These are phyloP conservation scores for Stephanodiscus triporus DNA, from an alignment of 108 stramenopile genomes.

Conservation along the genomic window DNA sequence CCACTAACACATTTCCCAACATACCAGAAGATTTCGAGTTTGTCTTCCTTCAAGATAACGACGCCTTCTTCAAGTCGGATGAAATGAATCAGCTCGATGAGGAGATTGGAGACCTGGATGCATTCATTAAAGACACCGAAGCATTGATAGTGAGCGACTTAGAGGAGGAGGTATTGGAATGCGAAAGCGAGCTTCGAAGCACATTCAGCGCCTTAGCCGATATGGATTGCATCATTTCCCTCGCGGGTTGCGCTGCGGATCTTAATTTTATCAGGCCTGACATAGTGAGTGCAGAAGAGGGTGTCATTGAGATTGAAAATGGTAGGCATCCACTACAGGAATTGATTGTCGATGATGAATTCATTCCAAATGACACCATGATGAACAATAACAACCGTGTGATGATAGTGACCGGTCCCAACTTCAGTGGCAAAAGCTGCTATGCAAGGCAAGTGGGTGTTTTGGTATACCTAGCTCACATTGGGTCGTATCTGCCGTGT, in stretches of 20 bases:
- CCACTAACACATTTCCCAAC: slow-evolving; percentile 53
- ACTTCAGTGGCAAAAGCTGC: slow-evolving; percentile 94
- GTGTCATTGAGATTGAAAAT: slow-evolving; percentile 83
- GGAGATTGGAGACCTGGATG: slow-evolving; percentile 90
- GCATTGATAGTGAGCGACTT: slow-evolving; percentile 85
- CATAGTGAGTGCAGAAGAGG: slow-evolving; percentile 55
- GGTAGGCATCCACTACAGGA: slow-evolving; percentile 96
- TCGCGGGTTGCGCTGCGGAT: slow-evolving; percentile 85
- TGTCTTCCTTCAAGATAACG: slow-evolving; percentile 77
- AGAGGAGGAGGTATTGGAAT: slow-evolving; percentile 89
- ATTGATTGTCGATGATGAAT: slow-evolving; percentile 84
- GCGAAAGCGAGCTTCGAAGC: slow-evolving; percentile 78
- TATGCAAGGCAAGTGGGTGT: slow-evolving; percentile 89
- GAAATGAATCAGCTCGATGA: slow-evolving; percentile 87
- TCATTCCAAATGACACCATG: slow-evolving; percentile 88
- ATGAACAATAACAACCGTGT: slow-evolving; percentile 72
- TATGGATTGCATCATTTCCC: slow-evolving; percentile 88
- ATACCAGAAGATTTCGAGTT: slow-evolving; percentile 78
- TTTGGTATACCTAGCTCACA: slow-evolving; percentile 92
- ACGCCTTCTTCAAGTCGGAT: slow-evolving; percentile 85
- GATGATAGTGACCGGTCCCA: slow-evolving; percentile 90
- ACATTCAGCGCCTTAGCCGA: slow-evolving; percentile 84
- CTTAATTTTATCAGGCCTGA: slow-evolving; percentile 83
- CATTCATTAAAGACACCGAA: slow-evolving; percentile 90
- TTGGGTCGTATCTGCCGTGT: slow-evolving; percentile 91